Evolutionary conservation across 768 basidiomycete species (phyloP).

Genomic region (Auricularia auricula-judae): DNA sequence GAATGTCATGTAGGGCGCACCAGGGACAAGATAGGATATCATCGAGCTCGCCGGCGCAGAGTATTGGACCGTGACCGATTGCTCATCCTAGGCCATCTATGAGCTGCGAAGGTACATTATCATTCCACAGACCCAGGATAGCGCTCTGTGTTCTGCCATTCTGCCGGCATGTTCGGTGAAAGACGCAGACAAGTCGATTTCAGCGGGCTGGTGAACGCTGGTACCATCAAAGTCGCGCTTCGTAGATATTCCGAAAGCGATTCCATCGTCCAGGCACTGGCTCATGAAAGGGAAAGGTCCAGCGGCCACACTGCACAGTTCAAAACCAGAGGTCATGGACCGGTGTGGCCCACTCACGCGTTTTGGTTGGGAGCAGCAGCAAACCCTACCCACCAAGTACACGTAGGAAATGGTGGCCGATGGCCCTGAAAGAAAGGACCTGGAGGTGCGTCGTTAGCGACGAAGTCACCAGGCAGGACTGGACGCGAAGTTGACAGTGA

Average conservation of each 20-base stretch:
- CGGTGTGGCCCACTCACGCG: constrained; percentile 12
- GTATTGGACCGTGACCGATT: constrained; percentile 25
- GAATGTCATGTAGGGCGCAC: constrained; percentile 25
- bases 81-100: constrained; percentile 16
- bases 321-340: not conserved
- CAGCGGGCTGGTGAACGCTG: constrained; percentile 21
- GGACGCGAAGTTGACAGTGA: not conserved
- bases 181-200: constrained; percentile 23
- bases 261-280: constrained; percentile 14
- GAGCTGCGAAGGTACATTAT: not conserved
- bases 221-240: constrained; percentile 21
- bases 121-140: constrained; percentile 18
- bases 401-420: constrained; percentile 24
- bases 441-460: constrained; percentile 20
- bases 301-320: constrained; percentile 14
- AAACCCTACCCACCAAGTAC: constrained; percentile 26
- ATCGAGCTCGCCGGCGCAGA: constrained; percentile 18
- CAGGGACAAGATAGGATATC: constrained; percentile 23
- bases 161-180: constrained; percentile 22
- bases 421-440: constrained; percentile 24
- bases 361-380: constrained; percentile 16
- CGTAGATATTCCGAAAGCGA: constrained; percentile 22
- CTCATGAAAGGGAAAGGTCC: constrained; percentile 26
- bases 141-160: constrained; percentile 19
- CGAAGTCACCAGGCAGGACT: constrained; percentile 12